These are phyloP conservation scores for Pestalotiopsis sp. DNA, from an alignment of 2,329 filamentous ascomycete species.

Conservation along the genomic window DNA sequence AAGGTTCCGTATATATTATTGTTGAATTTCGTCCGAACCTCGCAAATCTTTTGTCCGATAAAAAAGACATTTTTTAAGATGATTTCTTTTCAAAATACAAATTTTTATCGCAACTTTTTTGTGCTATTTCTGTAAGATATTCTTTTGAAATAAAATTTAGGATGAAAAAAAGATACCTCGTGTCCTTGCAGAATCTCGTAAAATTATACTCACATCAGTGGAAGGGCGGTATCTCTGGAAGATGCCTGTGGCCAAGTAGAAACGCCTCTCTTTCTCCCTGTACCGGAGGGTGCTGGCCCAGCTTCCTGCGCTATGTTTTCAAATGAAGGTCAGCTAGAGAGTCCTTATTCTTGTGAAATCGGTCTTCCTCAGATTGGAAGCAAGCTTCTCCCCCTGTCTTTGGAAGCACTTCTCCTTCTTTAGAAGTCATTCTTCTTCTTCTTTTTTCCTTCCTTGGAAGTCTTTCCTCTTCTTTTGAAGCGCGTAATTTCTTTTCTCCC, in stretches of 20 bases:
- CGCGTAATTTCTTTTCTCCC: too few relatives aligned
- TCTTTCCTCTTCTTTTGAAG: background rate
- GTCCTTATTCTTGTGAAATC: too few relatives aligned
- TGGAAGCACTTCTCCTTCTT: background rate
- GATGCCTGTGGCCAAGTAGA: conserved; percentile 49
- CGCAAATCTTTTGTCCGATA: background rate
- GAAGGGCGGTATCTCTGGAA: conserved; percentile 47
- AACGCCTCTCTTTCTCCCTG: conserved; percentile 38
- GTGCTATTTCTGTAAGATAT: too few relatives aligned
- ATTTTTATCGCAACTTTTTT: too few relatives aligned
- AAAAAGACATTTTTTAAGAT: background rate
- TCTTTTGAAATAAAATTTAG: background rate
- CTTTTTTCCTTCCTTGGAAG: background rate
- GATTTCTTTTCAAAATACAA: too few relatives aligned
- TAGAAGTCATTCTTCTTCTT: background rate
- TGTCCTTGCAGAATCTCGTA: too few relatives aligned
- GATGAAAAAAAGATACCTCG: too few relatives aligned
- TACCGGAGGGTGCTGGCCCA: conserved; percentile 53
- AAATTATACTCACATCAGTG: conserved; percentile 24
- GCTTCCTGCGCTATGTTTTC: conserved; percentile 39
- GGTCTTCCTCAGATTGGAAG: too few relatives aligned
- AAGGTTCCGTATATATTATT: too few relatives aligned
- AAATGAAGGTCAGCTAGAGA: background rate
- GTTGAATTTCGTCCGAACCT: background rate
- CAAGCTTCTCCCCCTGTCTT: too few relatives aligned